Percentiles rank a stretch among this genome's conserved stretches.
phyloP scores from a whole-genome alignment of 805 yeast genomes.

The Sugiyamaella marilandica region DNA sequence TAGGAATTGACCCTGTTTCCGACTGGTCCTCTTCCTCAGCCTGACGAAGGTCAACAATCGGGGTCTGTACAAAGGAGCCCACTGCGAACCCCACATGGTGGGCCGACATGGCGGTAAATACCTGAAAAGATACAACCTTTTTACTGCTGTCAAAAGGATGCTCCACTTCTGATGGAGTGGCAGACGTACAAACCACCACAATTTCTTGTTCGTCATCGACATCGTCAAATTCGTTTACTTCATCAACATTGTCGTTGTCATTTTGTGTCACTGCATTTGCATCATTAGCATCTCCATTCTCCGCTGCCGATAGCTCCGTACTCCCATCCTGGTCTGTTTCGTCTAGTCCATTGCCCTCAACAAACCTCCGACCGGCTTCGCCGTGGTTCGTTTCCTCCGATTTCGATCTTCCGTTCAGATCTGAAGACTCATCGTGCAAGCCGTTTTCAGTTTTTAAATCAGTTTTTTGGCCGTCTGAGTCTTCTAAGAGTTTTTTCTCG shows the following conservation, averaged over 20 bases:
- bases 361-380: constrained; percentile 13
- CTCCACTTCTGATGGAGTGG: constrained; percentile 56
- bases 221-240: constrained; percentile 1
- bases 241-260: not conserved
- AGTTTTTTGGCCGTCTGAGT: not conserved
- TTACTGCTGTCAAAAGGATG: constrained; percentile 72
- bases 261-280: constrained; percentile 19
- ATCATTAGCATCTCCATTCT: constrained; percentile 13
- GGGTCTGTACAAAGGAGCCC: constrained; percentile 73
- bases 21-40: constrained; percentile 35
- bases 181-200: constrained; percentile 40
- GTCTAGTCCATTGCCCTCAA: constrained; percentile 18
- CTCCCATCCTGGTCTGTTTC: not conserved
- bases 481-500: not conserved
- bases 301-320: not conserved
- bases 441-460: constrained; percentile 12
- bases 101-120: constrained; percentile 82
- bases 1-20: constrained; percentile 40
- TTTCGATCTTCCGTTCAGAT: constrained; percentile 30
- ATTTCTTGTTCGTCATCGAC: constrained; percentile 27
- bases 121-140: constrained; percentile 66
- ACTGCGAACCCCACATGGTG: constrained; percentile 95
- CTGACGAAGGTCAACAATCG: constrained; percentile 43
- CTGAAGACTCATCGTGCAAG: constrained; percentile 12
- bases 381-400: constrained; percentile 20